A percentile compares a stretch with the other conserved stretches of the same genome.
These are phyloP conservation scores for Zymoseptoria pseudotritici DNA, from an alignment of 2,329 filamentous ascomycete species.

Conservation along the genomic window DNA sequence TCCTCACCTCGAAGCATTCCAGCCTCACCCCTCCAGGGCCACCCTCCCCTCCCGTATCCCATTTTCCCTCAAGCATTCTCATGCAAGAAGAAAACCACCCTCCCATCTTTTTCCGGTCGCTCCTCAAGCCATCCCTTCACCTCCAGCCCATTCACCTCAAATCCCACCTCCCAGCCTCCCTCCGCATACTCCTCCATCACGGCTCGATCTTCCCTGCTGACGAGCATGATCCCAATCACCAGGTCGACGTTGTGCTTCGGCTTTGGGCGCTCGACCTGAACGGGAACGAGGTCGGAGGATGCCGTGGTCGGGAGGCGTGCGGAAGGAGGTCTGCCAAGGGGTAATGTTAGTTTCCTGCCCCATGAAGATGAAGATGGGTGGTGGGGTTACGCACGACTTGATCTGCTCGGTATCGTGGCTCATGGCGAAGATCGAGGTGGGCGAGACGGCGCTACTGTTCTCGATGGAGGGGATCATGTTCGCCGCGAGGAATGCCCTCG, in stretches of 20 bases:
- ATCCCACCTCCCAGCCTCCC: background rate
- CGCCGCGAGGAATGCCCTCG: background rate
- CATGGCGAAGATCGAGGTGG: background rate
- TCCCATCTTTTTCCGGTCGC: background rate
- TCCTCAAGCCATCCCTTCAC: background rate
- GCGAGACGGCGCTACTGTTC: background rate
- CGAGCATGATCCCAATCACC: background rate
- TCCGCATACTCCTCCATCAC: background rate
- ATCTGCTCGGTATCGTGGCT: background rate
- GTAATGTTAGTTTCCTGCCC: background rate
- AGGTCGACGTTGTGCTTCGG: background rate
- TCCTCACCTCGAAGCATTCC: background rate
- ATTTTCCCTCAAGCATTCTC: background rate
- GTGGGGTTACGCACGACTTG: background rate
- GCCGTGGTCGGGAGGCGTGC: background rate
- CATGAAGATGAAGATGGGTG: background rate
- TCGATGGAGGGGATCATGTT: background rate
- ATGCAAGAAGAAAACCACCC: background rate
- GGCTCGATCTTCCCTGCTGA: background rate
- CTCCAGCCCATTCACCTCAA: background rate
- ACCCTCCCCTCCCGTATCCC: background rate
- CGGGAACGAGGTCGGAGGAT: background rate
- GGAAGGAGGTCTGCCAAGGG: no score
- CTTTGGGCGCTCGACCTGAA: background rate
- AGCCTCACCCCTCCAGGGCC: no score